Conservation (phyloP, 2,329 filamentous ascomycete genomes). For the Colletotrichum truncatum region DNA sequence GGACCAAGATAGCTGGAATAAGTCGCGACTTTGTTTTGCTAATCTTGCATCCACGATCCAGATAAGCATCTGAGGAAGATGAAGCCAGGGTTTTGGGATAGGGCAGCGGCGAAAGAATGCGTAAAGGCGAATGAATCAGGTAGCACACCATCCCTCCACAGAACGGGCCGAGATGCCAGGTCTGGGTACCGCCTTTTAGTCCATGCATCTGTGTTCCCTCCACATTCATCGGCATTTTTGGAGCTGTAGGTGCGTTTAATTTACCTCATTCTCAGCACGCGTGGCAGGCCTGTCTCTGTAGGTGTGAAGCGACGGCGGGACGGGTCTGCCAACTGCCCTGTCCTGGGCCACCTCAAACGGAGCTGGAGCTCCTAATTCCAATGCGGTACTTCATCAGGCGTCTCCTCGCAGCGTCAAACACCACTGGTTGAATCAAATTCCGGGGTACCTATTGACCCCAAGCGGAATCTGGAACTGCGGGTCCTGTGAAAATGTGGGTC, state of each 20-base stretch:
- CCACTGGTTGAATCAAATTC: constrained; percentile 1
- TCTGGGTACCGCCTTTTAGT: background rate
- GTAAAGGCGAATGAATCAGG: background rate
- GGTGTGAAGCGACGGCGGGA: background rate
- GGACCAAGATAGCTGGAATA: background rate
- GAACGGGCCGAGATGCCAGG: background rate
- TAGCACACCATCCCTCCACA: background rate
- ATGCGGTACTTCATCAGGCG: background rate
- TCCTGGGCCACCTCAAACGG: background rate
- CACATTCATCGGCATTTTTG: background rate
- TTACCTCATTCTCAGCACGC: background rate
- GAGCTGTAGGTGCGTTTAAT: background rate
- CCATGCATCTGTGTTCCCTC: background rate
- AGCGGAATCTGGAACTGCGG: constrained; percentile 5
- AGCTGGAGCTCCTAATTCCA: background rate
- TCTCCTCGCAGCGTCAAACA: background rate
- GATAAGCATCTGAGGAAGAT: background rate
- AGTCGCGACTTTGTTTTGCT: background rate
- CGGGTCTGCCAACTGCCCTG: background rate
- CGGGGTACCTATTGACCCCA: constrained; percentile 12
- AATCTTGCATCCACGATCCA: background rate
- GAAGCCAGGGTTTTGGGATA: background rate
- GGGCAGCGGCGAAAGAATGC: background rate
- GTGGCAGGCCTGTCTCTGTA: constrained; percentile 4
- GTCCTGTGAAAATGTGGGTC: background rate